Conservation (phyloP, 345 rosid genomes). For the Lumnitzera littorea region DNA sequence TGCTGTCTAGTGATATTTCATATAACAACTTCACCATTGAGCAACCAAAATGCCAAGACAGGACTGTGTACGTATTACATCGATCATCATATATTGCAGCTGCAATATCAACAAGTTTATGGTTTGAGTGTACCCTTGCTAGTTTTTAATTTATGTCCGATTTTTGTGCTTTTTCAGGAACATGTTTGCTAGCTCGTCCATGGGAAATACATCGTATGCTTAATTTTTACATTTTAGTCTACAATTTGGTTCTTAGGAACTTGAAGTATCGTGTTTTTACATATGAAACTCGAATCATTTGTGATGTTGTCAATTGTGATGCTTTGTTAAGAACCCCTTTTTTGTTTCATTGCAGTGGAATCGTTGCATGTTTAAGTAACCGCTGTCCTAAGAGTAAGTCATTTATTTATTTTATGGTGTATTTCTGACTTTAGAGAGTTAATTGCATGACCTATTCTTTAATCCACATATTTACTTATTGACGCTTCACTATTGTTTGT, state of each 20-base stretch:
- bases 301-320: too few species aligned
- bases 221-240: neutral
- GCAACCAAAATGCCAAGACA: constrained; percentile 12
- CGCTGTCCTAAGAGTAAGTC: constrained; percentile 25
- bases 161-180: constrained; percentile 19
- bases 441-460: too few species aligned
- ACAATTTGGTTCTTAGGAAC: neutral
- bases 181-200: constrained; percentile 30
- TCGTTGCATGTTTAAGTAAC: constrained; percentile 14
- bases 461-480: too few species aligned
- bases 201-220: constrained; percentile 18
- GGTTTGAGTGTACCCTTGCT: too few species aligned
- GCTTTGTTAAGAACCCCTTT: too few species aligned
- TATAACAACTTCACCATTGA: constrained; percentile 21
- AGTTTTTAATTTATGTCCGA: neutral
- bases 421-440: too few species aligned
- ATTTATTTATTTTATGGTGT: neutral
- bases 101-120: too few species aligned
- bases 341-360: constrained; percentile 5
- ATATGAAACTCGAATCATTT: too few species aligned
- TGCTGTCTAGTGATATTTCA: constrained; percentile 28
- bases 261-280: neutral
- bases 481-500: too few species aligned
- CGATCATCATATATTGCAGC: neutral
- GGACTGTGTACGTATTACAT: constrained; percentile 1